Base-by-base conservation (phyloP, 2,329 filamentous ascomycete genomes). In the Pseudogymnoascus sp. region DNA sequence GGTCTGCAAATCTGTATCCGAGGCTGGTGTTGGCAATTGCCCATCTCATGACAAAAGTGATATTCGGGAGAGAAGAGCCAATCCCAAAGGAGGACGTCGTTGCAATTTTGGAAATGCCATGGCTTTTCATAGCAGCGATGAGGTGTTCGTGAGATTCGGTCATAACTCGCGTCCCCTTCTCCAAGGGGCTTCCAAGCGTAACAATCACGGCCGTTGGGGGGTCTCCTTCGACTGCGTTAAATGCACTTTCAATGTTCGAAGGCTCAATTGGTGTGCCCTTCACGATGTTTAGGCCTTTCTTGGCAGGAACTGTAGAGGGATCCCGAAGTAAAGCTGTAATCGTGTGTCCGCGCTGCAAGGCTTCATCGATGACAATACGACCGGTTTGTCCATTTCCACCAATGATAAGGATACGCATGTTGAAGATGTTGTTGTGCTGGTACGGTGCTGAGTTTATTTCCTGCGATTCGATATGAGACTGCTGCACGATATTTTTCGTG, bases 1-100 rank as follows among this genome's bases (percentile, higher is more conserved):
- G 80, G 60, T 81, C 80, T 2, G 74, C 68, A 18, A 75, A 74
- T 58, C 74, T 74, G 38, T 74, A 69, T 18, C 65, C 70, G 75
- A 81, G 79, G 62, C 76, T 75, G 41, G 73, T 75, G 39, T 76
- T 68, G 35, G 66, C 70, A 67, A 82, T 77, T 18, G 80, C 64
- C 34, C 73, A 61, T 26, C 74, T 72, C 62, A 82, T 64, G 2
- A 75, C 65, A 39, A 72, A 74, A 34, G 72, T 68, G 63, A 80
- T 68, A 60, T 75, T 74, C 0, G 61, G 30, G 69, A 72, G 76
- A 5, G 79, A 81, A 37, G 70, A 67, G 1, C 74, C 77, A 6
- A 75, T 73, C 15, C 80, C 80, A 63, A 78, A 76, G 2, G 77
- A 74, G 18, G 77, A 78, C 70, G 82, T 74, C 60, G 79, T 70